These are phyloP conservation scores for Lindgomyces ingoldianus DNA, from an alignment of 495 filamentous ascomycete species.

Conservation along the genomic window DNA sequence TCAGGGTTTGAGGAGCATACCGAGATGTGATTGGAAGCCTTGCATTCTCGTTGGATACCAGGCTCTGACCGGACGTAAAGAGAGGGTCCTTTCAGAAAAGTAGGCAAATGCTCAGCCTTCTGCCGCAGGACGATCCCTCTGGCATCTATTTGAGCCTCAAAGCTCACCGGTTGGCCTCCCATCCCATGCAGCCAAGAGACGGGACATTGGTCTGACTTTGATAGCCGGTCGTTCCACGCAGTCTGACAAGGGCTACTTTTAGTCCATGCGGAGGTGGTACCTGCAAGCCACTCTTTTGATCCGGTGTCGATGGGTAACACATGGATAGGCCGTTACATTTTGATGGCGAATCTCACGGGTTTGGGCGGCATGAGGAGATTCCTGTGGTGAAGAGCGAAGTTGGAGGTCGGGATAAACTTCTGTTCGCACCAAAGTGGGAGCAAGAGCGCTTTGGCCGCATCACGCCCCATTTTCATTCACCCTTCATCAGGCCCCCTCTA, in stretches of 20 bases:
- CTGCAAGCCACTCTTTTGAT: neutral
- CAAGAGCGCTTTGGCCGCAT: neutral
- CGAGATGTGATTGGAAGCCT: neutral
- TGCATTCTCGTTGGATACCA: neutral
- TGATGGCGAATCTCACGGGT: neutral
- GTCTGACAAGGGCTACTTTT: constrained; percentile 5
- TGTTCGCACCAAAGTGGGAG: neutral
- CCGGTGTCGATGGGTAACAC: neutral
- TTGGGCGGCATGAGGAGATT: neutral
- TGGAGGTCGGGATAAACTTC: neutral
- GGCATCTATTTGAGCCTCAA: neutral
- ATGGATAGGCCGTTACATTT: constrained; percentile 8
- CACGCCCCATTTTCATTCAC: neutral
- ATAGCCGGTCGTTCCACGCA: constrained; percentile 11
- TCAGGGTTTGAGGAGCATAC: neutral
- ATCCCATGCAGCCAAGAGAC: no score
- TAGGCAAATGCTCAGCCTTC: neutral
- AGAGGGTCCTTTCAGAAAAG: neutral
- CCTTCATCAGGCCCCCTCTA: neutral
- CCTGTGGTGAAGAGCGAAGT: neutral
- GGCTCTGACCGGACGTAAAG: neutral
- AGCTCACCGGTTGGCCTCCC: neutral
- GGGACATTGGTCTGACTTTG: neutral
- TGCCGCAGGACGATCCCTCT: neutral
- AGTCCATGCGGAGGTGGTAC: neutral